Base-by-base conservation (phyloP, 2,329 filamentous ascomycete species). In the Fusarium sp. region DNA sequence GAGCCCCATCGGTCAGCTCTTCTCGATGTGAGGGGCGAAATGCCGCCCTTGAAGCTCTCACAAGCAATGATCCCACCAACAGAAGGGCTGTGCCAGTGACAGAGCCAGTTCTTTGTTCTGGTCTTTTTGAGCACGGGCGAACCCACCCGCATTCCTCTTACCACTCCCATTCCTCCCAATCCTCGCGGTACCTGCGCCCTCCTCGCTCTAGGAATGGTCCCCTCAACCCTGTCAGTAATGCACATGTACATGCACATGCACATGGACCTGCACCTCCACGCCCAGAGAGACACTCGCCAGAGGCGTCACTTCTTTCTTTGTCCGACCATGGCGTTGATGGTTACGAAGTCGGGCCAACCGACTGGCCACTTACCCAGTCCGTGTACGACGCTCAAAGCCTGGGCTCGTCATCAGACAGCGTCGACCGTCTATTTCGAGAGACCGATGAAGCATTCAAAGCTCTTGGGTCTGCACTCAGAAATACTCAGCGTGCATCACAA, bases 391-490 rank as follows among this genome's bases (percentile, higher is more conserved):
- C 58, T 61, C 67, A 72, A 60, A 70, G 63, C 40, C 43, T 51
- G 24, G 57, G 67, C 36, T 61, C 61, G 39, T 72, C 79, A 68
- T 79, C 78, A 14, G 76, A 81, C 39, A 80, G 80, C 58, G 76
- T 84, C 5, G 79, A 83, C 53, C 78, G 82, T 64, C 78, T 87
- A 64, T 84, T 85, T 46, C 77, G 78, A 63, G 81, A 87, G 70
- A 82, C 84, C 6, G 84, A 87, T 62, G 79, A 83, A 58, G 84
- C 85, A 28, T 87, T 87, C 75, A 80, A 81, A 72, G 79, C 81
- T 14, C 80, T 84, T 24, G 82, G 80, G 4, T 77, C 74, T 51
- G 80, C 80, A 19, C 74, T 86, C 39, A 77, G 76, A 36, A 78
- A 84, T 53, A 78, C 79, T 19, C 55, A 49, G 26, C 69, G 57